Evolutionary conservation across 176 grass and related monocot species (phyloP).

Genomic region (Canna indica): DNA sequence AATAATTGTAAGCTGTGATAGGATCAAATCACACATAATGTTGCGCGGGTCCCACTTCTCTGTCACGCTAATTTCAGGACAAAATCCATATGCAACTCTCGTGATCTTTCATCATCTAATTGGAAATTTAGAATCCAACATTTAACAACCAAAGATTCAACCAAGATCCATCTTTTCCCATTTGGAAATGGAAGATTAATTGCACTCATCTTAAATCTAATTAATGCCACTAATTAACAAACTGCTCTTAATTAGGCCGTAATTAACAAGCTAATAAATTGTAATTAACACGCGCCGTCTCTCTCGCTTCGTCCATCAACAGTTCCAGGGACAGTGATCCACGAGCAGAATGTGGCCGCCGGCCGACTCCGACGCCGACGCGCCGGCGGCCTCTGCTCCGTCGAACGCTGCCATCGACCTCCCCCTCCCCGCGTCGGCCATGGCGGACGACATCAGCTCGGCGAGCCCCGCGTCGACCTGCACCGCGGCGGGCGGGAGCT

Average conservation of each 20-base stretch:
- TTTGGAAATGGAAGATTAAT: too few species aligned
- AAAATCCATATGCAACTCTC: not conserved
- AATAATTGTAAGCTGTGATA: conserved; percentile 2
- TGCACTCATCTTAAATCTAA: not conserved
- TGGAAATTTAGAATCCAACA: too few species aligned
- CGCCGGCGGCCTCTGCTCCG: conserved; percentile 27
- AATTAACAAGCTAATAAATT: not conserved
- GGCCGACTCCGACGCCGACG: not conserved
- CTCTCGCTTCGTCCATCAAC: not conserved
- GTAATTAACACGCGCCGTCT: not conserved
- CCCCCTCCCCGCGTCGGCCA: too few species aligned
- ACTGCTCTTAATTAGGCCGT: too few species aligned
- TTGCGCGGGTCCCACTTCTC: not conserved
- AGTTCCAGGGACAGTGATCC: conserved; percentile 1
- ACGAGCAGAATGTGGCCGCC: not conserved
- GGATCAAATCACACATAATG: not conserved
- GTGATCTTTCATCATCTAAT: not conserved
- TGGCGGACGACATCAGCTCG: not conserved
- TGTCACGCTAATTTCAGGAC: not conserved
- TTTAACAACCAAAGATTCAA: too few species aligned
- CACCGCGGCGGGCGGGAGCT: not conserved
- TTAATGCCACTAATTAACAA: too few species aligned
- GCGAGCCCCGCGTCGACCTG: too few species aligned
- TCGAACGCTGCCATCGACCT: conserved; percentile 2
- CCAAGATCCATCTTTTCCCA: too few species aligned